Conservation (phyloP, 805 yeast species). For the Candida chilensis region DNA sequence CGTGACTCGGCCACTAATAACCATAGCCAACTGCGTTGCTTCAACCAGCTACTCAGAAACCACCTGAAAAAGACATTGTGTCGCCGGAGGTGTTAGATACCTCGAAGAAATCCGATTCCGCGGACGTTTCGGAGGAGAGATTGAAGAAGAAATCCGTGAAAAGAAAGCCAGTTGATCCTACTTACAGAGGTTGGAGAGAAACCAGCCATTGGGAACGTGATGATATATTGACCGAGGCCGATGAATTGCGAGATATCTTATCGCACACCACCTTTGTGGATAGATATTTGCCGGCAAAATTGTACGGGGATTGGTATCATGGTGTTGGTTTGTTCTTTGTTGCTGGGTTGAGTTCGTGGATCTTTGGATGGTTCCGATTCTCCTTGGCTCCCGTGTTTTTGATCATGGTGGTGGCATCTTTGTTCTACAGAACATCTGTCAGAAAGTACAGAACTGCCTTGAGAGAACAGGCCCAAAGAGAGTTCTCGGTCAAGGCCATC, state of each 20-base stretch:
- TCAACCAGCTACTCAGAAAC: no score
- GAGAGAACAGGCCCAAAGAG: slow-evolving; percentile 80
- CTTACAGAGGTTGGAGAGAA: slow-evolving; percentile 91
- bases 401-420: slow-evolving; percentile 48
- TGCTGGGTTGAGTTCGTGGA: slow-evolving; percentile 68
- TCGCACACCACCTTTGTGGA: slow-evolving; percentile 69
- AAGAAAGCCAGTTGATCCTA: slow-evolving; percentile 50
- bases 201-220: slow-evolving; percentile 79
- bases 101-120: no score
- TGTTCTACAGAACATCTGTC: slow-evolving; percentile 77
- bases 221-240: slow-evolving; percentile 50
- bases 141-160: slow-evolving; percentile 23
- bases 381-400: slow-evolving; percentile 77
- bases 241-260: slow-evolving; percentile 62
- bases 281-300: slow-evolving; percentile 59
- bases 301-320: slow-evolving; percentile 96
- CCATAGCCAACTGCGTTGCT: no score
- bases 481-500: slow-evolving; percentile 67
- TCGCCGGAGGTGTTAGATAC: neutral
- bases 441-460: slow-evolving; percentile 67
- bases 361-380: slow-evolving; percentile 68
- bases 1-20: no score
- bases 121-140: no score
- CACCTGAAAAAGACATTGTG: neutral
- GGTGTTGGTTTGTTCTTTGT: slow-evolving; percentile 62